These are phyloP conservation scores for Aristolochia californica DNA, from an alignment of 164 flowering plant genomes.

Conservation along the genomic window DNA sequence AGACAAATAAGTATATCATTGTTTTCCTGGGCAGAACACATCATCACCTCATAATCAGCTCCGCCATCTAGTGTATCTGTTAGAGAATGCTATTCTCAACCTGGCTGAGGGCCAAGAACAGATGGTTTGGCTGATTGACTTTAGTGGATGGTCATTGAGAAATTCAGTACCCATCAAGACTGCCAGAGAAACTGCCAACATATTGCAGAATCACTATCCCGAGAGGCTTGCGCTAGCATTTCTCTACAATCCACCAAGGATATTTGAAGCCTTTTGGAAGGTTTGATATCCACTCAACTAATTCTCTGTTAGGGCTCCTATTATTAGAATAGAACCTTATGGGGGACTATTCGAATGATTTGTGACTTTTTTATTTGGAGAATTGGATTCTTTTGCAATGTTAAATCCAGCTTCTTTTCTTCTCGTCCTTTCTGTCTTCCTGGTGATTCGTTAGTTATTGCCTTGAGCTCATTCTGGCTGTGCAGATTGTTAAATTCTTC, in stretches of 20 bases:
- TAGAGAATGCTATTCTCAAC: conserved; percentile 87
- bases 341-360: too few species aligned
- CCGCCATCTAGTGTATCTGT: conserved; percentile 77
- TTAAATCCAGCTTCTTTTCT: too few species aligned
- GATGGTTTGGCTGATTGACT: conserved; percentile 91
- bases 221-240: conserved; percentile 81
- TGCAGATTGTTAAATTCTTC: conserved; percentile 75
- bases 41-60: conserved; percentile 54
- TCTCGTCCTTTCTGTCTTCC: too few species aligned
- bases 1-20: neutral
- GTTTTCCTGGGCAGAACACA: conserved; percentile 52
- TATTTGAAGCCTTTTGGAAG: conserved; percentile 96
- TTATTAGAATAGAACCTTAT: neutral
- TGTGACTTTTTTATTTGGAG: too few species aligned
- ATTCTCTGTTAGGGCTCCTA: neutral
- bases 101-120: conserved; percentile 88
- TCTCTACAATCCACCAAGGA: conserved; percentile 83
- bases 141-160: conserved; percentile 70
- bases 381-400: too few species aligned
- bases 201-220: conserved; percentile 83
- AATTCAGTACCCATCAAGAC: conserved; percentile 61
- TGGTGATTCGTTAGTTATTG: neutral
- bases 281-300: conserved; percentile 29
- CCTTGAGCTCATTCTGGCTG: neutral
- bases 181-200: conserved; percentile 58